These are phyloP conservation scores for Globisporangium cystogenes DNA, from an alignment of 352 stramenopile species.

Conservation along the genomic window DNA sequence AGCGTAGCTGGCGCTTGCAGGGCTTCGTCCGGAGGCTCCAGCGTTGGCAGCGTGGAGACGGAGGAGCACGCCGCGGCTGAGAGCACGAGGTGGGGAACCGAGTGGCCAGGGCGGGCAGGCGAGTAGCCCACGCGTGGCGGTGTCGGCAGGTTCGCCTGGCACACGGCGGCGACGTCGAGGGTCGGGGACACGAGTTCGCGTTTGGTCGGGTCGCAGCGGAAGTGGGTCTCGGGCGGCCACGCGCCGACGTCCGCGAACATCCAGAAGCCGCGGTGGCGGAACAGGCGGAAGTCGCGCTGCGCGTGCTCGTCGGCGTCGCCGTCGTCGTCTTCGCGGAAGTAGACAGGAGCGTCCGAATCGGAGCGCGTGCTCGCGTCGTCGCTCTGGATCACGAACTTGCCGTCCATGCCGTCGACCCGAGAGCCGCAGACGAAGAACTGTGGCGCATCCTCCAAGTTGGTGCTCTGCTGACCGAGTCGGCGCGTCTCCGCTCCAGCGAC, in stretches of 20 bases:
- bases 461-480: background rate
- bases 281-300: constrained; percentile 45
- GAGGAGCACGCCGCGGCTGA: background rate
- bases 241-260: constrained; percentile 49
- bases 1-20: constrained; percentile 6
- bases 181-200: constrained; percentile 6
- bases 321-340: constrained; percentile 32
- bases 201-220: constrained; percentile 57
- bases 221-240: constrained; percentile 53
- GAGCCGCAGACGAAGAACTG: constrained; percentile 57
- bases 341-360: constrained; percentile 34
- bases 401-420: constrained; percentile 38
- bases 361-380: constrained; percentile 16
- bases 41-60: background rate
- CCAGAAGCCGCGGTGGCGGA: constrained; percentile 62
- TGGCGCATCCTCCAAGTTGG: background rate
- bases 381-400: constrained; percentile 34
- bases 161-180: constrained; percentile 18
- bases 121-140: constrained; percentile 39
- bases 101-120: constrained; percentile 13
- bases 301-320: constrained; percentile 3
- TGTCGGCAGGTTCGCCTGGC: constrained; percentile 22
- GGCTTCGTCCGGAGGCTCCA: background rate
- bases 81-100: constrained; percentile 18
- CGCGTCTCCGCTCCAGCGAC: background rate